Evolutionary conservation across 2,329 filamentous ascomycete species (phyloP).

Genomic region (Hypomyces rosellus): DNA sequence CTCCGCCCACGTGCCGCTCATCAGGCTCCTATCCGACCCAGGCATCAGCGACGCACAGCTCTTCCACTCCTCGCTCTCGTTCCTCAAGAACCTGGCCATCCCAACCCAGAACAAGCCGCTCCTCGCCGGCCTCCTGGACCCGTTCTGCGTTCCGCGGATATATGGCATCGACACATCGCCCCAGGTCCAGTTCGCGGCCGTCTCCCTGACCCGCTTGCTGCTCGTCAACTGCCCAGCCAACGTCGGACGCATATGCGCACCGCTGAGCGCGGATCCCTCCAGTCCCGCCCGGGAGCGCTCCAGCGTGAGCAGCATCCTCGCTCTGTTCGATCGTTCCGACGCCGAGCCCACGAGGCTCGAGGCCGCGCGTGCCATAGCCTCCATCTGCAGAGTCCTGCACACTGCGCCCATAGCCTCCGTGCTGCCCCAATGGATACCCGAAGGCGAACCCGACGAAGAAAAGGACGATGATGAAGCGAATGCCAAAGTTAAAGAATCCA

Average conservation of each 20-base stretch:
- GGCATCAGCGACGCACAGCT: slow-evolving; percentile 42
- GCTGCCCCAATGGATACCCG: slow-evolving; percentile 30
- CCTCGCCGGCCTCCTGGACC: slow-evolving; percentile 43
- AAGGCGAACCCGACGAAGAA: slow-evolving; percentile 15
- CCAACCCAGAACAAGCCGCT: slow-evolving; percentile 46
- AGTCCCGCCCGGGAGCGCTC: slow-evolving; percentile 22
- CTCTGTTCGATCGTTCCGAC: slow-evolving; percentile 33
- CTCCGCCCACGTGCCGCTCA: slow-evolving; percentile 37
- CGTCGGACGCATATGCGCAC: slow-evolving; percentile 41
- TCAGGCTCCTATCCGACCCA: slow-evolving; percentile 37
- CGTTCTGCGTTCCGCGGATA: slow-evolving; percentile 43
- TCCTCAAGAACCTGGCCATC: slow-evolving; percentile 60
- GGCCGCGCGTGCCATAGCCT: slow-evolving; percentile 46
- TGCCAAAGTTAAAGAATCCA: slow-evolving; percentile 14
- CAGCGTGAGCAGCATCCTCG: slow-evolving; percentile 30
- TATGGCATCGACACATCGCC: slow-evolving; percentile 45
- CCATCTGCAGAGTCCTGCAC: slow-evolving; percentile 51
- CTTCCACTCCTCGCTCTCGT: slow-evolving; percentile 51
- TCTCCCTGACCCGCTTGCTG: slow-evolving; percentile 52
- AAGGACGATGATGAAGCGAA: not conserved
- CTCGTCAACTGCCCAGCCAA: slow-evolving; percentile 48
- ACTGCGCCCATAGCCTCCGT: slow-evolving; percentile 27
- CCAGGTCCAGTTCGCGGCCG: slow-evolving; percentile 54
- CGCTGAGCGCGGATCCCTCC: slow-evolving; percentile 28
- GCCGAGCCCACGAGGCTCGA: slow-evolving; percentile 52